A percentile compares a stretch with the other conserved stretches of the same genome.
phyloP scores from a whole-genome alignment of 768 basidiomycete species.

The Amanita subjunquillea region DNA sequence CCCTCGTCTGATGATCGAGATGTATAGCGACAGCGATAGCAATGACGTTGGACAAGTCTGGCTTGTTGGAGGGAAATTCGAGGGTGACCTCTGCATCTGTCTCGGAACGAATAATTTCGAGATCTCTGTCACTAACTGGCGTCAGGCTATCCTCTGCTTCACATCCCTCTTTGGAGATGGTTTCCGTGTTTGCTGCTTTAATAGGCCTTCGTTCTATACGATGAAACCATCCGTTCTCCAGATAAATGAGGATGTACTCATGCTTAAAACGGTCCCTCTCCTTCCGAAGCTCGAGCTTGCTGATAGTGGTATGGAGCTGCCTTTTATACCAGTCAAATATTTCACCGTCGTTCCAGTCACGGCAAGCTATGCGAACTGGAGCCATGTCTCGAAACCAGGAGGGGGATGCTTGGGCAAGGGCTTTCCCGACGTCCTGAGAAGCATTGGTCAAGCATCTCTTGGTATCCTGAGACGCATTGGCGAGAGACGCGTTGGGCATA shows the following conservation, averaged over 20 bases:
- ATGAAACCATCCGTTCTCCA: neutral
- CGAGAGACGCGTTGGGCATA: neutral
- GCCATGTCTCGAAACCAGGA: neutral
- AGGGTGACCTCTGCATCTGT: neutral
- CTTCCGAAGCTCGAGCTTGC: slow-evolving; percentile 1
- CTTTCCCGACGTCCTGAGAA: neutral
- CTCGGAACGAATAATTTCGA: neutral
- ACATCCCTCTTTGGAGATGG: neutral
- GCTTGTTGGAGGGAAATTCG: neutral
- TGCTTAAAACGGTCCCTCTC: slow-evolving; percentile 3
- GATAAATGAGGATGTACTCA: neutral
- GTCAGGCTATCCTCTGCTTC: slow-evolving; percentile 1
- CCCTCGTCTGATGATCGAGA: neutral
- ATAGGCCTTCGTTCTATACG: slow-evolving; percentile 1
- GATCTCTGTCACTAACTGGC: neutral
- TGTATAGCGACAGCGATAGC: neutral
- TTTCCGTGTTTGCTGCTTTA: neutral
- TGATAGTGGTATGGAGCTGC: neutral
- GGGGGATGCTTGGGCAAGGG: neutral
- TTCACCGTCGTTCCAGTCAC: neutral
- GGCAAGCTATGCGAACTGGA: neutral
- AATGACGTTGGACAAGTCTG: neutral
- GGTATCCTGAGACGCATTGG: neutral
- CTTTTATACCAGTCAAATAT: slow-evolving; percentile 2
- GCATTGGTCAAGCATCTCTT: neutral